Evolutionary conservation across 257 asterid genomes (phyloP).

Genomic region (Anisodus acutangulus): DNA sequence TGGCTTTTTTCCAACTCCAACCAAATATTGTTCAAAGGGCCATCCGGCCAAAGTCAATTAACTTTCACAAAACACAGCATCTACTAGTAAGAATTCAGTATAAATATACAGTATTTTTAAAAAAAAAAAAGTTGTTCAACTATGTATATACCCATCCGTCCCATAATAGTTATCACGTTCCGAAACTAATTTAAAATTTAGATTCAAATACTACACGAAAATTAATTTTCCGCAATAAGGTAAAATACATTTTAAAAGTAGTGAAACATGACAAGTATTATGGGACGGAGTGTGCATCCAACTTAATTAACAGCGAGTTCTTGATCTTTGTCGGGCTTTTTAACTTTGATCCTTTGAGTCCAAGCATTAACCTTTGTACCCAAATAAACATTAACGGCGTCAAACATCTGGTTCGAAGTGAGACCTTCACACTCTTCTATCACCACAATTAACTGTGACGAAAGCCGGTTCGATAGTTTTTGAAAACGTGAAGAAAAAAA

Average conservation of each 20-base stretch:
- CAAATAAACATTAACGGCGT: slow-evolving; percentile 56
- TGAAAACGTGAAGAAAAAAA: slow-evolving; percentile 50
- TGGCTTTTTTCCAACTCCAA: neutral
- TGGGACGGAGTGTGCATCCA: too few species aligned
- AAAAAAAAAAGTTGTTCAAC: too few species aligned
- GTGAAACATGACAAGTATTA: too few species aligned
- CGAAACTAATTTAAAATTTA: too few species aligned
- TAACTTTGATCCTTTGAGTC: slow-evolving; percentile 60
- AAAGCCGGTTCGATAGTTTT: slow-evolving; percentile 47
- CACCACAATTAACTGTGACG: slow-evolving; percentile 61
- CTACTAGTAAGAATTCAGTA: too few species aligned
- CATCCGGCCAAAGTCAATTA: too few species aligned
- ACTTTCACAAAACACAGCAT: neutral
- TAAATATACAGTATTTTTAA: too few species aligned
- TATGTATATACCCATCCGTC: too few species aligned
- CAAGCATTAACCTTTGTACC: slow-evolving; percentile 58
- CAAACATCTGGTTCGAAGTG: slow-evolving; percentile 65
- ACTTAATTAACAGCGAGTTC: slow-evolving; percentile 57
- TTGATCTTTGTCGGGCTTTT: slow-evolving; percentile 62
- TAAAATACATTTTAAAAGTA: too few species aligned
- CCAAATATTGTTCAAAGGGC: neutral
- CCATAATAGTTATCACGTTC: too few species aligned
- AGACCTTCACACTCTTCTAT: slow-evolving; percentile 73
- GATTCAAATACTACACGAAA: too few species aligned
- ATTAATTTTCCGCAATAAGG: too few species aligned